Evolutionary conservation across 1,284 basidiomycete species (phyloP).

Genomic region (Naganishia albida): DNA sequence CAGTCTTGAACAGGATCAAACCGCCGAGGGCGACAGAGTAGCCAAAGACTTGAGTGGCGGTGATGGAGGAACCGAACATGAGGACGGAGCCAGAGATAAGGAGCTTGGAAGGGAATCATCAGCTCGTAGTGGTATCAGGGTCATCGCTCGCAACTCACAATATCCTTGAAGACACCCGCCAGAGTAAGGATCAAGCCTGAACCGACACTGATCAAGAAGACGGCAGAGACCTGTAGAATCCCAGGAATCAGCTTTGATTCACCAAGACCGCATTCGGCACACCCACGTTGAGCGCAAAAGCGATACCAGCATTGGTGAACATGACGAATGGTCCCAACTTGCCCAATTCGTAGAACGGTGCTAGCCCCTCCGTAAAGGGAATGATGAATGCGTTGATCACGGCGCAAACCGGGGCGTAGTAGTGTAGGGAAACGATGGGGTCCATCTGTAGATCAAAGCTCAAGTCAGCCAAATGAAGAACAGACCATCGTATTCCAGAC

Average conservation of each 20-base stretch:
- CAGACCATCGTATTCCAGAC: background rate
- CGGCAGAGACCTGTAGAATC: slow-evolving; percentile 64
- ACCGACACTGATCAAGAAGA: slow-evolving; percentile 82
- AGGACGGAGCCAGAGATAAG: slow-evolving; percentile 86
- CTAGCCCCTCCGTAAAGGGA: slow-evolving; percentile 86
- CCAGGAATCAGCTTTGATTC: background rate
- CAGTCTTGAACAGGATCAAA: slow-evolving; percentile 36
- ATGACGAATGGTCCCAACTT: slow-evolving; percentile 75
- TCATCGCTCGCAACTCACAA: slow-evolving; percentile 42
- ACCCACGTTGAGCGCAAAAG: slow-evolving; percentile 78
- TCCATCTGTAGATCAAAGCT: slow-evolving; percentile 65
- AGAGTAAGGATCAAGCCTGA: slow-evolving; percentile 81
- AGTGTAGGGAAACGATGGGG: slow-evolving; percentile 91
- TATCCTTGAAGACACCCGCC: slow-evolving; percentile 89
- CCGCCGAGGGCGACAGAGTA: slow-evolving; percentile 45
- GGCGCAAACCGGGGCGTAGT: slow-evolving; percentile 95
- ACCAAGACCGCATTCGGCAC: background rate
- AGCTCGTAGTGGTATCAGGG: background rate
- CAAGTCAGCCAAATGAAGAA: background rate
- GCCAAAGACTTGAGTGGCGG: slow-evolving; percentile 83
- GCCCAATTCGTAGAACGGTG: slow-evolving; percentile 75
- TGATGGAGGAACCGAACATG: slow-evolving; percentile 76
- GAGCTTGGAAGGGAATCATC: slow-evolving; percentile 54
- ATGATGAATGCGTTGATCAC: slow-evolving; percentile 79
- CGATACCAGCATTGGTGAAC: slow-evolving; percentile 79